These are phyloP conservation scores for Nicotiana knightiana DNA, from an alignment of 257 asterid species.

Conservation along the genomic window DNA sequence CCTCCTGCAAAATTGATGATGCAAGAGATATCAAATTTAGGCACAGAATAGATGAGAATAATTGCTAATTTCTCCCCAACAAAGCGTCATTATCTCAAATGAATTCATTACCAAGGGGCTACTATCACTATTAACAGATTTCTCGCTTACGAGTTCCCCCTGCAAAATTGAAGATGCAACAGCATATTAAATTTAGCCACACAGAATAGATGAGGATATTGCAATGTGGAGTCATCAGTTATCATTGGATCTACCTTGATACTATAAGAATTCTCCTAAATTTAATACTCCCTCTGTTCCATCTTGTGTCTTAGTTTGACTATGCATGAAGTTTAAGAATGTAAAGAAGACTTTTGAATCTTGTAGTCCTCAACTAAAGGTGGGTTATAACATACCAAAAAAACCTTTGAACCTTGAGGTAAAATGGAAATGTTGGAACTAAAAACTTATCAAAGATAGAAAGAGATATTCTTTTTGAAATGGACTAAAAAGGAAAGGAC, in stretches of 20 bases:
- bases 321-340: no score
- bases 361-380: no score
- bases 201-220: background rate
- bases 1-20: constrained; percentile 50
- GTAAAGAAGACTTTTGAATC: no score
- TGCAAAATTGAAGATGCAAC: constrained; percentile 32
- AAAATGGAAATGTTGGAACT: no score
- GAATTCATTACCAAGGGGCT: constrained; percentile 92
- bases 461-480: no score
- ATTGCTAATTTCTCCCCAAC: constrained; percentile 75
- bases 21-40: background rate
- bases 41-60: background rate
- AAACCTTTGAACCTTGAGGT: no score
- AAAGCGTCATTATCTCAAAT: constrained; percentile 89
- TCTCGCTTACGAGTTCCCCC: constrained; percentile 73
- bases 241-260: background rate
- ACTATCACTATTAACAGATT: constrained; percentile 28
- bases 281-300: no score
- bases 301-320: no score
- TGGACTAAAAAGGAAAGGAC: no score
- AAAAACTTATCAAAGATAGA: no score
- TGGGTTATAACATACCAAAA: no score
- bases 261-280: background rate
- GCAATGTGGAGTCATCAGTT: background rate
- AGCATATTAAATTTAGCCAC: background rate